These are phyloP conservation scores for Sclerotinia minor DNA, from an alignment of 2,329 filamentous ascomycete genomes.

Conservation along the genomic window DNA sequence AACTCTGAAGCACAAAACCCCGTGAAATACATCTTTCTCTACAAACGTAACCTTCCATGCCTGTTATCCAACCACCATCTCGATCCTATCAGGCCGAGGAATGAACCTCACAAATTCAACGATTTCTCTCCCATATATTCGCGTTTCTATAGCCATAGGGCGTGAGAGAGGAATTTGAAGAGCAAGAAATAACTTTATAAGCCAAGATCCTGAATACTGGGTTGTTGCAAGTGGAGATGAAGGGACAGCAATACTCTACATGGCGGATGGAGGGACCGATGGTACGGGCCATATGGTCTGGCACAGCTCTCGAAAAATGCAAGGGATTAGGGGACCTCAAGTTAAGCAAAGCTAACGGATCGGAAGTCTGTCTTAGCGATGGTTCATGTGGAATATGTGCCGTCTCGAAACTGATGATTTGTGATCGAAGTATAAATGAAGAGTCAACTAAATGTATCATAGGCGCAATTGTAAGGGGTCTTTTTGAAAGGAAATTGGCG, in stretches of 20 bases:
- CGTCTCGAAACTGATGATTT: not conserved
- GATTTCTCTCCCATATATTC: not conserved
- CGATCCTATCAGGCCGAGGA: not conserved
- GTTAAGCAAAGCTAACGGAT: not conserved
- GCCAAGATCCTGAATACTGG: constrained; percentile 1
- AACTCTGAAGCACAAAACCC: not conserved
- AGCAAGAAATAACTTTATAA: not conserved
- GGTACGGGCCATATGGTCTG: not conserved
- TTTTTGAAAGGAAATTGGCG: not conserved
- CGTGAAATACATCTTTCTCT: not conserved
- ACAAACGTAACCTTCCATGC: not conserved
- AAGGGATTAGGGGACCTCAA: not conserved
- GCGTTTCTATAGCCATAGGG: not conserved
- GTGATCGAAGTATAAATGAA: not conserved
- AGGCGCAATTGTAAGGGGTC: not conserved
- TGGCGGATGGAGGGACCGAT: not conserved
- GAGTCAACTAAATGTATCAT: not conserved
- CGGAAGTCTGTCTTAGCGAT: not conserved
- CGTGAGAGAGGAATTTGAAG: constrained; percentile 5
- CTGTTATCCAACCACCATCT: not conserved
- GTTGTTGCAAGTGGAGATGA: not conserved
- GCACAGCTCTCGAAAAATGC: not conserved
- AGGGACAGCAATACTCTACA: not conserved
- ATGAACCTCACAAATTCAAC: not conserved
- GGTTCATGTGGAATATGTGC: not conserved